These are phyloP conservation scores for Chaetoscypha palmicola DNA, from an alignment of 2,329 filamentous ascomycete genomes.

Conservation along the genomic window DNA sequence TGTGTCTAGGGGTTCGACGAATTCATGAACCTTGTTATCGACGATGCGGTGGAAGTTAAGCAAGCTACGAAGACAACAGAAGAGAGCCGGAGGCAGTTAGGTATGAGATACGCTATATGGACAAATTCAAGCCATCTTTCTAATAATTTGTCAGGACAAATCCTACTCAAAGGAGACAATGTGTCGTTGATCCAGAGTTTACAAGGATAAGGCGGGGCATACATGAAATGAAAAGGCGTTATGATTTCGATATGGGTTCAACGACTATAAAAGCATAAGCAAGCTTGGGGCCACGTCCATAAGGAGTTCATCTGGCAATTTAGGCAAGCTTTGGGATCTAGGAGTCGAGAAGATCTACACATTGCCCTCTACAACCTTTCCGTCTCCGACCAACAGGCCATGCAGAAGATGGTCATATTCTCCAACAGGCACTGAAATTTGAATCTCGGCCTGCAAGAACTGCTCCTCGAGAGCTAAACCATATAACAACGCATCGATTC, in stretches of 20 bases:
- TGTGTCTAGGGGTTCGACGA: constrained; percentile 80
- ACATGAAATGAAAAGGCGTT: constrained; percentile 23
- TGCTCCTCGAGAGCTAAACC: constrained; percentile 85
- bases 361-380: constrained; percentile 43
- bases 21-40: constrained; percentile 97
- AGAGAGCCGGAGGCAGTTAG: constrained; percentile 71
- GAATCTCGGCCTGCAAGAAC: constrained; percentile 53
- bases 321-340: constrained; percentile 9
- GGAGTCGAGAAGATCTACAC: constrained; percentile 5
- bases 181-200: constrained; percentile 53
- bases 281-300: constrained; percentile 6
- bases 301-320: constrained; percentile 13
- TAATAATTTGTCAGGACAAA: constrained; percentile 44
- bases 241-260: constrained; percentile 16
- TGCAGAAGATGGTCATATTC: constrained; percentile 74
- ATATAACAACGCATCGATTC: constrained; percentile 54
- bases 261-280: constrained; percentile 17
- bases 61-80: constrained; percentile 74
- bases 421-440: constrained; percentile 64
- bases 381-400: constrained; percentile 67
- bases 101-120: constrained; percentile 50
- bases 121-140: constrained; percentile 1
- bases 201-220: constrained; percentile 28
- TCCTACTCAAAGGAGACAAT: constrained; percentile 61
- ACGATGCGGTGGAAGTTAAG: constrained; percentile 90